Evolutionary conservation across 2,329 filamentous ascomycete genomes (phyloP).

Genomic region (Alternaria incomplexa): DNA sequence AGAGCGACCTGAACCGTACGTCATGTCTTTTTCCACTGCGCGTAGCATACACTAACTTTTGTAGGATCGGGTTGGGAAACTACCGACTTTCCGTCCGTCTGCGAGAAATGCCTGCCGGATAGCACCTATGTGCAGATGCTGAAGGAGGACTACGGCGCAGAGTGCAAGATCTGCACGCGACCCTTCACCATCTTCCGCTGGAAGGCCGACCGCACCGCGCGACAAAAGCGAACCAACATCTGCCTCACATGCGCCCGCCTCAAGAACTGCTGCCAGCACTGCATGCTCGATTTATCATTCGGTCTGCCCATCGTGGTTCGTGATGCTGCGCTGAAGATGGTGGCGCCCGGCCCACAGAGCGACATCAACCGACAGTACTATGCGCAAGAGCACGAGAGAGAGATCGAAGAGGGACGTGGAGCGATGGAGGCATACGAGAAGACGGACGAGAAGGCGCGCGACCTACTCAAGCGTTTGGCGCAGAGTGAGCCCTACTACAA

Average conservation of each 20-base stretch:
- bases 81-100: conserved; percentile 86
- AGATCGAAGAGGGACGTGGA: conserved; percentile 88
- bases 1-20: conserved; percentile 92
- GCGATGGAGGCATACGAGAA: conserved; percentile 88
- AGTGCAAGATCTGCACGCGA: conserved; percentile 78
- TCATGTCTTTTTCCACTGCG: neutral
- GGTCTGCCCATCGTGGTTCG: conserved; percentile 92
- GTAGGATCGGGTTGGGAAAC: conserved; percentile 77
- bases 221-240: conserved; percentile 92
- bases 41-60: neutral
- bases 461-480: conserved; percentile 82
- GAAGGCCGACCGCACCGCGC: conserved; percentile 89
- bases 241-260: conserved; percentile 95
- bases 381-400: conserved; percentile 94
- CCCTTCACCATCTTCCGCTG: conserved; percentile 96
- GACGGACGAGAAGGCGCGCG: conserved; percentile 94
- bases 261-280: conserved; percentile 99
- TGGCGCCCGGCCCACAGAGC: conserved; percentile 89
- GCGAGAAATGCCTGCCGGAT: conserved; percentile 91
- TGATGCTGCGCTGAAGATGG: conserved; percentile 97
- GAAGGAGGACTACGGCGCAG: conserved; percentile 90
- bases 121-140: conserved; percentile 99
- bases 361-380: conserved; percentile 97
- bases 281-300: conserved; percentile 97
- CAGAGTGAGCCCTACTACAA: conserved; percentile 95